These are phyloP conservation scores for Globisporangium spiculum DNA, from an alignment of 352 stramenopile genomes.

Conservation along the genomic window DNA sequence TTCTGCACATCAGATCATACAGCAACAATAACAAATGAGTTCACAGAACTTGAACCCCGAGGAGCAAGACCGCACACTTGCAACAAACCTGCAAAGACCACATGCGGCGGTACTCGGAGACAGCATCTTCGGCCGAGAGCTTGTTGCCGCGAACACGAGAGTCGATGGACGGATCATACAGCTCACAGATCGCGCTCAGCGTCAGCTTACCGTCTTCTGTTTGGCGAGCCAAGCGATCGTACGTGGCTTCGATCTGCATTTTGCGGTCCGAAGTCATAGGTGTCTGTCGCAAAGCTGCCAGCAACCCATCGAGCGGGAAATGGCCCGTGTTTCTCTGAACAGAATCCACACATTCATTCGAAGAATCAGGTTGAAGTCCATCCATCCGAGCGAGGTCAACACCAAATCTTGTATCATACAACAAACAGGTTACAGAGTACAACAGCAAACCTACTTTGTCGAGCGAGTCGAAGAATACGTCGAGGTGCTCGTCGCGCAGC, in stretches of 20 bases:
- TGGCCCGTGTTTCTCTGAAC: slow-evolving; percentile 47
- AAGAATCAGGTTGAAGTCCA: background rate
- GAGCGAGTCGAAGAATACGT: slow-evolving; percentile 66
- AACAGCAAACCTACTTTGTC: slow-evolving; percentile 39
- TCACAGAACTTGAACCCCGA: background rate
- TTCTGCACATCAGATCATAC: background rate
- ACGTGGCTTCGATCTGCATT: slow-evolving; percentile 39
- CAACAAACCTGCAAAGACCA: slow-evolving; percentile 32
- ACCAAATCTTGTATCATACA: background rate
- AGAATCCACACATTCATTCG: background rate
- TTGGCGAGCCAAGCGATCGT: slow-evolving; percentile 35
- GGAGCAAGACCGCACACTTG: slow-evolving; percentile 2
- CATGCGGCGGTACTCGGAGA: slow-evolving; percentile 42
- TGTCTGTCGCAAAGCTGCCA: slow-evolving; percentile 37
- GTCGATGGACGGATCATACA: slow-evolving; percentile 65
- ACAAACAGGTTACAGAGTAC: background rate
- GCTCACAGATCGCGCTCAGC: slow-evolving; percentile 32
- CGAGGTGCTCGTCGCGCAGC: slow-evolving; percentile 71
- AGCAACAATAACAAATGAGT: slow-evolving; percentile 3
- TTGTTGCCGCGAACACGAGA: slow-evolving; percentile 43
- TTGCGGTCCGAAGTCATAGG: slow-evolving; percentile 32
- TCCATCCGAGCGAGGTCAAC: background rate
- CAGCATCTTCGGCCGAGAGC: slow-evolving; percentile 31
- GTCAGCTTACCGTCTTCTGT: slow-evolving; percentile 38
- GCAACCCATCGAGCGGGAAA: slow-evolving; percentile 44